These are phyloP conservation scores for Selenicereus undatus DNA, from an alignment of 148 eudicot genomes.

Conservation along the genomic window DNA sequence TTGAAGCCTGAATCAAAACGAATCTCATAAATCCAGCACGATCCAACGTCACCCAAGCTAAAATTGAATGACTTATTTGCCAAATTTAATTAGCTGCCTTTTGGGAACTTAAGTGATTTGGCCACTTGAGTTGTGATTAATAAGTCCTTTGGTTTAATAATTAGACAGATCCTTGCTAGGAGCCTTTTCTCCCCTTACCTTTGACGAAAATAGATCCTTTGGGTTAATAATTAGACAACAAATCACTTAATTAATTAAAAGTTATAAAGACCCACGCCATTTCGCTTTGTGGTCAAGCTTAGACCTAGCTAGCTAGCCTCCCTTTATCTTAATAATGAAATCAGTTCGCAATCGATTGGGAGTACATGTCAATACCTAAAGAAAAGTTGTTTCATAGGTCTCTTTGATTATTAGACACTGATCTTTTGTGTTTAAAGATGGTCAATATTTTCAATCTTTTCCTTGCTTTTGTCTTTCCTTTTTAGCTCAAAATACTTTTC, in stretches of 20 bases:
- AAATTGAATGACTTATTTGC: too few relatives aligned
- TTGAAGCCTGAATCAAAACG: too few relatives aligned
- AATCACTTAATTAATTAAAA: conserved; percentile 8
- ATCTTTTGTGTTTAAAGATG: not conserved
- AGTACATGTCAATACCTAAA: too few relatives aligned
- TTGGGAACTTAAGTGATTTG: too few relatives aligned
- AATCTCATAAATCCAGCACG: too few relatives aligned
- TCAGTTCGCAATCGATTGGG: too few relatives aligned
- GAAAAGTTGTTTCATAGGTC: not conserved
- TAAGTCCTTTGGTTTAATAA: not conserved
- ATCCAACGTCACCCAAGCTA: too few relatives aligned
- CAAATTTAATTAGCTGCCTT: too few relatives aligned
- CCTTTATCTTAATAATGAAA: too few relatives aligned
- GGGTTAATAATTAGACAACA: not conserved
- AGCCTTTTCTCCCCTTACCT: not conserved
- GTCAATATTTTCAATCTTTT: not conserved
- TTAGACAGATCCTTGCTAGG: not conserved
- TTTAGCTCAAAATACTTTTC: too few relatives aligned
- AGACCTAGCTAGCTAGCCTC: conserved; percentile 5
- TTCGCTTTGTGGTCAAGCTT: not conserved
- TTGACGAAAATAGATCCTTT: conserved; percentile 4
- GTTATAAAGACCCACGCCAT: not conserved
- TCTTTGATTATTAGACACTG: not conserved
- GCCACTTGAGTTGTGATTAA: not conserved
- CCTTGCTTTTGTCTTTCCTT: not conserved